A percentile compares a stretch with the other conserved stretches of the same genome.
Conservation (phyloP, 805 yeast genomes). For the Pichia gijzeniarum region DNA sequence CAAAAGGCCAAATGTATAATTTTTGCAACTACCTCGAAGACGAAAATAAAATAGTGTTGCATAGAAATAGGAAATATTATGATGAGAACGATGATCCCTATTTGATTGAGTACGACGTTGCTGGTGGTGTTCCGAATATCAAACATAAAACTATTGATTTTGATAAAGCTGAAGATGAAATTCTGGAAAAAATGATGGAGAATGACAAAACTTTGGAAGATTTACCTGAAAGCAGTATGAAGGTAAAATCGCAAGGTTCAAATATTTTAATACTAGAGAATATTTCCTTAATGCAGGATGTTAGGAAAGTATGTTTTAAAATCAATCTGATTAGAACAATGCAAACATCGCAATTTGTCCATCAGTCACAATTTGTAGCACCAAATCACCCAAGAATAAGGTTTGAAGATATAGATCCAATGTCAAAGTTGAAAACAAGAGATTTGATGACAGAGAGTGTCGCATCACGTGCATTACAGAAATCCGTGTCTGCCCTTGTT, state of each 20-base stretch:
- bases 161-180: slow-evolving; percentile 39
- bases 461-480: slow-evolving; percentile 58
- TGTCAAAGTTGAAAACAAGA: slow-evolving; percentile 66
- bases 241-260: slow-evolving; percentile 48
- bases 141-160: slow-evolving; percentile 43
- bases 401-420: slow-evolving; percentile 71
- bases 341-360: slow-evolving; percentile 76
- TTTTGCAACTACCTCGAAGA: slow-evolving; percentile 42
- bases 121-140: slow-evolving; percentile 72
- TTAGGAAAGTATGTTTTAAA: slow-evolving; percentile 81
- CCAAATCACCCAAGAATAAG: slow-evolving; percentile 58
- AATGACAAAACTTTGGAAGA: slow-evolving; percentile 30
- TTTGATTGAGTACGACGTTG: slow-evolving; percentile 75
- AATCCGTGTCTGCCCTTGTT: slow-evolving; percentile 67
- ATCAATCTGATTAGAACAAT: slow-evolving; percentile 82
- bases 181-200: slow-evolving; percentile 34
- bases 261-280: slow-evolving; percentile 56
- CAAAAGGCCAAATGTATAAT: slow-evolving; percentile 61
- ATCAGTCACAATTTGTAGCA: slow-evolving; percentile 64
- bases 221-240: slow-evolving; percentile 34
- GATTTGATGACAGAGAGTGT: slow-evolving; percentile 55
- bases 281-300: slow-evolving; percentile 76
- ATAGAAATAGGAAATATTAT: slow-evolving; percentile 30
- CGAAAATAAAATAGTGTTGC: slow-evolving; percentile 27
- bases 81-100: slow-evolving; percentile 58